Conservation (phyloP, 2,329 filamentous ascomycete genomes). For the Trichothecium roseum region DNA sequence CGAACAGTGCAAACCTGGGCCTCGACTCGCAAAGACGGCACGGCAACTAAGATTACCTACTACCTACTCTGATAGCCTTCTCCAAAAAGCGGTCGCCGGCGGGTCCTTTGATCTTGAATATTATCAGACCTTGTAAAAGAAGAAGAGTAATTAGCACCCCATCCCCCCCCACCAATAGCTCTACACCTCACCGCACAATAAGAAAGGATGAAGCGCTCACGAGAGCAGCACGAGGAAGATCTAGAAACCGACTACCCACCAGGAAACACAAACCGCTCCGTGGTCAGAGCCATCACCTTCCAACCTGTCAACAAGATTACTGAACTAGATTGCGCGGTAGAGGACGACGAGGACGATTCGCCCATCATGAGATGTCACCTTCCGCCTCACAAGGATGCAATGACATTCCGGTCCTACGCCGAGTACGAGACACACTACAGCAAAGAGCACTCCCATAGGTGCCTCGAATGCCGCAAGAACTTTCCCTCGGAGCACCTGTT, state of each 20-base stretch:
- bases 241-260: conserved; percentile 16
- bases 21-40: no score
- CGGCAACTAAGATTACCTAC: no score
- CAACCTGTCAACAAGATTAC: conserved; percentile 40
- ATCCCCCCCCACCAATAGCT: neutral
- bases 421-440: conserved; percentile 84
- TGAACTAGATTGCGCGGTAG: conserved; percentile 41
- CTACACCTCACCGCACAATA: conserved; percentile 5
- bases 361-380: conserved; percentile 67
- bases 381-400: conserved; percentile 62
- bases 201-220: conserved; percentile 50
- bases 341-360: conserved; percentile 22
- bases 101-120: no score
- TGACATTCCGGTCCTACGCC: conserved; percentile 63
- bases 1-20: no score
- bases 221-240: conserved; percentile 44
- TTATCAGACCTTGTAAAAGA: neutral
- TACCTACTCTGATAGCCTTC: no score
- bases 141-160: conserved; percentile 3
- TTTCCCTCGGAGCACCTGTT: conserved; percentile 79
- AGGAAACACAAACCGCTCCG: neutral
- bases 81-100: no score
- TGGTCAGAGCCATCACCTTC: conserved; percentile 8
- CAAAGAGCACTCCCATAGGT: conserved; percentile 73
- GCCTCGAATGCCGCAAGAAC: conserved; percentile 74